Conservation (phyloP, 1,284 basidiomycete species). For the Fomes fomentarius region DNA sequence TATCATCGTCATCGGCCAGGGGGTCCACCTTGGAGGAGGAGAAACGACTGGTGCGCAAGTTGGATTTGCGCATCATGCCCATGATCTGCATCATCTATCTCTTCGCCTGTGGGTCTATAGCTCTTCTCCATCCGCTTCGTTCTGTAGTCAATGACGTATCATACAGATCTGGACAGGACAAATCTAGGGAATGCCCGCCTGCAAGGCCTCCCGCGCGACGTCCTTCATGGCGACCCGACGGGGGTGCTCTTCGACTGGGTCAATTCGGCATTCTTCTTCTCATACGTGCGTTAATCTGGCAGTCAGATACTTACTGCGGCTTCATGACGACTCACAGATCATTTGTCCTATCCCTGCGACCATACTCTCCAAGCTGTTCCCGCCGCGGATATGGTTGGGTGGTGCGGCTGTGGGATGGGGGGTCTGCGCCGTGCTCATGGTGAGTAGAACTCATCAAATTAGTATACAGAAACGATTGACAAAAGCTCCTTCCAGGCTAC, state of each 20-base stretch:
- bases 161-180: slow-evolving; percentile 67
- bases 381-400: slow-evolving; percentile 71
- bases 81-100: no score
- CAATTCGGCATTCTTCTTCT: slow-evolving; percentile 66
- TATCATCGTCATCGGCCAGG: no score
- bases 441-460: slow-evolving; percentile 35
- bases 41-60: no score
- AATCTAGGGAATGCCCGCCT: slow-evolving; percentile 79
- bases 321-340: slow-evolving; percentile 46
- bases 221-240: slow-evolving; percentile 66
- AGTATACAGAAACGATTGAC: no score
- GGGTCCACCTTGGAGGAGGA: no score
- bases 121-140: no score
- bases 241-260: slow-evolving; percentile 76
- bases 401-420: slow-evolving; percentile 72
- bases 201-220: slow-evolving; percentile 66
- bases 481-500: slow-evolving; percentile 45
- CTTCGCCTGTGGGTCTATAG: no score
- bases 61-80: no score
- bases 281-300: no score
- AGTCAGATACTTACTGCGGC: no score
- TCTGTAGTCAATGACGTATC: neutral
- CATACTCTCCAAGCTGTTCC: slow-evolving; percentile 65
- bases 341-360: slow-evolving; percentile 70
- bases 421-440: slow-evolving; percentile 69